phyloP scores from a whole-genome alignment of 305 asterid species.

The Solanum hybrid region DNA sequence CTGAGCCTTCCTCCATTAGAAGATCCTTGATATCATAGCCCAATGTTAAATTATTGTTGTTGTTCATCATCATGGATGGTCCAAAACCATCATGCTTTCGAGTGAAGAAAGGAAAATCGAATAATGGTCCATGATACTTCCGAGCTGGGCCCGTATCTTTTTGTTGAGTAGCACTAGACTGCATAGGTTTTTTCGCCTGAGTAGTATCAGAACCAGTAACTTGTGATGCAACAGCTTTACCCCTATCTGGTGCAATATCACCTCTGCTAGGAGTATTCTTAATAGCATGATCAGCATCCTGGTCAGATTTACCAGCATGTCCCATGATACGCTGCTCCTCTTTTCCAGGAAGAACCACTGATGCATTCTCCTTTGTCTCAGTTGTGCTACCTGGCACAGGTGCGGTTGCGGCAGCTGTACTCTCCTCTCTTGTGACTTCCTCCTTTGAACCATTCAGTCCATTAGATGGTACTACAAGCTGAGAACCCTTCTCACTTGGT shows the following conservation, averaged over 20 bases:
- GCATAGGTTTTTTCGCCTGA: conserved; percentile 59
- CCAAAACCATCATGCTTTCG: conserved; percentile 85
- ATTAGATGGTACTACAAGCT: conserved; percentile 27
- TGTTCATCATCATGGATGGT: conserved; percentile 62
- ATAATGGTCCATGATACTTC: conserved; percentile 96
- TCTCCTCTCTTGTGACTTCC: conserved; percentile 47
- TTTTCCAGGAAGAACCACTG: conserved; percentile 46
- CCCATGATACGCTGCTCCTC: conserved; percentile 56
- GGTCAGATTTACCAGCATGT: conserved; percentile 49
- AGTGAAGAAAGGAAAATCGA: conserved; percentile 93
- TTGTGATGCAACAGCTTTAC: conserved; percentile 58
- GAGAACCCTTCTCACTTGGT: conserved; percentile 50
- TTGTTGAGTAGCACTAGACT: conserved; percentile 49
- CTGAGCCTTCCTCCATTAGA: conserved; percentile 57
- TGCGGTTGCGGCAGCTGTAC: conserved; percentile 28
- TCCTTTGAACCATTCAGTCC: conserved; percentile 39
- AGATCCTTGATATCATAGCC: conserved; percentile 76
- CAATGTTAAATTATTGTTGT: conserved; percentile 56
- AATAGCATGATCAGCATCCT: conserved; percentile 43
- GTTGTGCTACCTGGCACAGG: conserved; percentile 31
- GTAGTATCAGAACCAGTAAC: conserved; percentile 44
- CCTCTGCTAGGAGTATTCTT: conserved; percentile 44
- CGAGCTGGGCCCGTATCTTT: conserved; percentile 67
- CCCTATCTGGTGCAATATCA: conserved; percentile 63
- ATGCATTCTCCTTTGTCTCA: conserved; percentile 45